A percentile compares a stretch with the other conserved stretches of the same genome.
phyloP scores from a whole-genome alignment of 2,329 filamentous ascomycete species.

The Penicillium expansum region DNA sequence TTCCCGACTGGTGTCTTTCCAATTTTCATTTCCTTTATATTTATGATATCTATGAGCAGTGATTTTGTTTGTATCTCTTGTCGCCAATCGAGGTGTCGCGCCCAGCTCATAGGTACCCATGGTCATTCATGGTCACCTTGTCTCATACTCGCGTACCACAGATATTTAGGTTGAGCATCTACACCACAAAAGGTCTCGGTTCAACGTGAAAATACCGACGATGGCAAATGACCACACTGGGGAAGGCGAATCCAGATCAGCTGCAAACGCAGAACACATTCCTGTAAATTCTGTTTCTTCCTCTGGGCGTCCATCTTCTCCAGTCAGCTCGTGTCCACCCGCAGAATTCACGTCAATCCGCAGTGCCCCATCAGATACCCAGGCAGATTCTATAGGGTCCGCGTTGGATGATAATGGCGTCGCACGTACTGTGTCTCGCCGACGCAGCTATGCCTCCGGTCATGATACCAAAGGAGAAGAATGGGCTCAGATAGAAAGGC shows the following conservation, averaged over 20 bases:
- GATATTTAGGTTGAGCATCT: background rate
- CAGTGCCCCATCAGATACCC: conserved; percentile 4
- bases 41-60: background rate
- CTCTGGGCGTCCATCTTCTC: conserved; percentile 1
- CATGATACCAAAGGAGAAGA: conserved; percentile 27
- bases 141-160: background rate
- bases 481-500: conserved; percentile 31
- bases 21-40: background rate
- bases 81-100: background rate
- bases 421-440: conserved; percentile 24
- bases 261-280: background rate
- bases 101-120: background rate
- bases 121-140: background rate
- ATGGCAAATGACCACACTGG: background rate
- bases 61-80: background rate
- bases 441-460: conserved; percentile 25
- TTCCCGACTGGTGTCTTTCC: background rate
- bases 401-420: conserved; percentile 19
- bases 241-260: background rate
- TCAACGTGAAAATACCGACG: background rate
- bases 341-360: conserved; percentile 12
- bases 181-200: background rate
- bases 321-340: background rate
- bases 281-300: background rate
- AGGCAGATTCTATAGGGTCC: background rate